Evolutionary conservation across 1,284 basidiomycete species (phyloP), one percentile per base, ranked within the genome.

Genomic region (Mycena sp.): DNA sequence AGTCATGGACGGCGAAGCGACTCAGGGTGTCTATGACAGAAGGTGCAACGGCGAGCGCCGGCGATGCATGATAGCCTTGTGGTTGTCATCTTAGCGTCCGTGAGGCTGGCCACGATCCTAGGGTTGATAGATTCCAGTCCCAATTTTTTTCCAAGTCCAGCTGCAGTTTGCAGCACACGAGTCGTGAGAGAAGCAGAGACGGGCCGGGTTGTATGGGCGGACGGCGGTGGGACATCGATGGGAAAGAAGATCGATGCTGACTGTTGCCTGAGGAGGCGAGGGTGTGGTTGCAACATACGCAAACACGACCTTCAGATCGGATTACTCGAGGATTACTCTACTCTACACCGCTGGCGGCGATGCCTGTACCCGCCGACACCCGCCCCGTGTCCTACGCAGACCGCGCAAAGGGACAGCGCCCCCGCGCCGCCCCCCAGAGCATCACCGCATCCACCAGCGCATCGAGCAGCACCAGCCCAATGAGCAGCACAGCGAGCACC

Each of bases 321-420:
- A 49, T 49, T 49, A n/a, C n/a, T n/a, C n/a, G n/a, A n/a, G 38
- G 38, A 48, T 21, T 26, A 5, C 17, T 6, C 17, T 6, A 17
- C 9, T 40, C 21, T 44, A 23, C n/a, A n/a, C n/a, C n/a, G 32
- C 48, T 35, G 32, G 48, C 45, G 45, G 45, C 5, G 11, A 50
- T 50, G 48, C 48, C 48, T 30, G 45, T 21, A 2, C 45, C 45
- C 16, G 45, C 45, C 19, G n/a, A n/a, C n/a, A n/a, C n/a, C n/a
- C 45, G 45, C 17, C 45, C 45, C 48, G 37, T 50, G 30, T 50
- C 48, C 48, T 89, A 89, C 69, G 87, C 87, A 21, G 84, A 89
- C 65, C 82, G 83, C 64, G 87, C 85, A 58, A 89, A 83, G 78
- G 85, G 77, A 58, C 75, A n/a, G n/a, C n/a, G n/a, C n/a, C n/a